A percentile compares a stretch with the other conserved stretches of the same genome.
Evolutionary conservation across 371 early-diverging fungal genomes (phyloP).

Genomic region (Homolaphlyctis polyrhiza): DNA sequence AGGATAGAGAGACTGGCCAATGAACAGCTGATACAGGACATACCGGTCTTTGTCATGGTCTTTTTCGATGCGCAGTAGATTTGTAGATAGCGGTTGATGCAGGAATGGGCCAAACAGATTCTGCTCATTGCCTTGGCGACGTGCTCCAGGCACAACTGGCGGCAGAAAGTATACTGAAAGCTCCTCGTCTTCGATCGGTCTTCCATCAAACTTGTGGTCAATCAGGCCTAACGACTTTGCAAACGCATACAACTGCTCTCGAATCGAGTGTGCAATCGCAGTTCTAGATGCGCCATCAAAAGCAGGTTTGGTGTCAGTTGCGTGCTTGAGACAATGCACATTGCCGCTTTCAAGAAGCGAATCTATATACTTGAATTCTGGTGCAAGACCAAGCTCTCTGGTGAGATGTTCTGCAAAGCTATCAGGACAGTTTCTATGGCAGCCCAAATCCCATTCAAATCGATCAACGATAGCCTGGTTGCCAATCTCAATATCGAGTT

Average conservation of each 20-base stretch:
- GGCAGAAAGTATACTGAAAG: conserved; percentile 66
- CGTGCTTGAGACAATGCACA: background rate
- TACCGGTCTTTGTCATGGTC: conserved; percentile 67
- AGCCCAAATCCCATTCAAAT: conserved; percentile 88
- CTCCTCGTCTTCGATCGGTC: conserved; percentile 65
- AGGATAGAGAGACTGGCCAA: background rate
- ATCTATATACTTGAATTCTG: conserved; percentile 65
- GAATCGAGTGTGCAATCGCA: conserved; percentile 85
- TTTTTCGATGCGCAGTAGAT: conserved; percentile 71
- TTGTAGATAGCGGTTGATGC: conserved; percentile 62
- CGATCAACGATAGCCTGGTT: conserved; percentile 78
- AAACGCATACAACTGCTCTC: conserved; percentile 87
- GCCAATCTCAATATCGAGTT: conserved; percentile 80
- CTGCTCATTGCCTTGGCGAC: conserved; percentile 46
- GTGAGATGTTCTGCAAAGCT: conserved; percentile 64
- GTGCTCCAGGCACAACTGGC: conserved; percentile 51
- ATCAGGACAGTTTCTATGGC: conserved; percentile 69
- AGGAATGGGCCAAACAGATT: conserved; percentile 52
- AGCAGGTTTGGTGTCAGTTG: background rate
- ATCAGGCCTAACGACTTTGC: conserved; percentile 75
- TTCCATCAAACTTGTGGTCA: conserved; percentile 63
- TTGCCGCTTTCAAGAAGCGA: background rate
- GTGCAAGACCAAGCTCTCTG: conserved; percentile 62
- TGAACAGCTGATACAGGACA: background rate
- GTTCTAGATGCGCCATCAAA: conserved; percentile 40